Base-by-base conservation (phyloP, 352 stramenopile species). In the Pythium volutum region DNA sequence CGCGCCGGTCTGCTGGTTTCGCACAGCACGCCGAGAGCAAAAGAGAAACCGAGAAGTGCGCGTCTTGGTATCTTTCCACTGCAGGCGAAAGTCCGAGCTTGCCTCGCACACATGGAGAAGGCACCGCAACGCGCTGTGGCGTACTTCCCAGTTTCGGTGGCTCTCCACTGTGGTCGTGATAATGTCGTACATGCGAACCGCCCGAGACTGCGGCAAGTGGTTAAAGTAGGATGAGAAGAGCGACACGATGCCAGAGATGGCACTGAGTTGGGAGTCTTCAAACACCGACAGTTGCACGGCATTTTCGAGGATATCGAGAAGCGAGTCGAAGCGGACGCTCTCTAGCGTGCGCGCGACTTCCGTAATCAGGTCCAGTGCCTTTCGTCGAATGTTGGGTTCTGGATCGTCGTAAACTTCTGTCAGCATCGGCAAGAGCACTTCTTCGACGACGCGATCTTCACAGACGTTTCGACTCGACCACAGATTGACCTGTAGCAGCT, bases 391-490 rank as follows among this genome's bases (percentile, higher is more conserved):
- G 7, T 75, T 74, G 0, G 70, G 39, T 29, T 89, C 76, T 16
- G 70, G 59, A 55, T 96, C 87, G 63, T 91, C 74, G 62, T 91
- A 94, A 9, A 93, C 70, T 27, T 84, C 71, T 9, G 62, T 57
- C 31, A 96, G 66, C 25, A 74, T 79, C 18, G 87, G 87, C 22
- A 95, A 61, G 15, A 95, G 49, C 12, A 96, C 76, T 64, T 96
- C 84, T 71, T 96, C 86, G 31, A 95, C 84, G 11, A 96, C 81
- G 23, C 83, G 79, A 49, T 93, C 85, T 62, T 96, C 87, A 49
- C 81, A 93, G 7, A 94, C 76, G 59, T 91, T 86, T 15, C 84
- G 77, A 66, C 87, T 92, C 39, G 79, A 77, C 55, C 72, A 83
- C 18, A 96, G 63, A 41, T 87, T 95, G n/a, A 77, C 65, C 22